phyloP scores from a whole-genome alignment of 2,329 filamentous ascomycete species.

The Mycosphaerella sp. region DNA sequence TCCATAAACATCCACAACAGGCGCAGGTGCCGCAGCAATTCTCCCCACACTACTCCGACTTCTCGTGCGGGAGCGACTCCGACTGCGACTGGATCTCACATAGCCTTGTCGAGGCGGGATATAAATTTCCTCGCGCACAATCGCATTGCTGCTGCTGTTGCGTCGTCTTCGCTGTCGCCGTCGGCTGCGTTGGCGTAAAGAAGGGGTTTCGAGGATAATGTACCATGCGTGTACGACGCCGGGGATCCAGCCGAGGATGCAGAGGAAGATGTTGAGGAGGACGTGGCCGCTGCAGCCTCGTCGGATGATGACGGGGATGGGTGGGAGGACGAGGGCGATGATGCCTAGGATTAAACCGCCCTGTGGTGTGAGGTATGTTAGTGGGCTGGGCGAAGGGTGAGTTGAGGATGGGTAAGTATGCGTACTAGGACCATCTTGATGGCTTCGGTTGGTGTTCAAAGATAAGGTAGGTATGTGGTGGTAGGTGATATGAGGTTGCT shows the following conservation, averaged over 20 bases:
- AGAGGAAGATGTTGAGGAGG: conserved; percentile 78
- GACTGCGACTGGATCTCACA: background rate
- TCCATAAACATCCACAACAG: conserved; percentile 5
- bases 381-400: background rate
- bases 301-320: conserved; percentile 85
- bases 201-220: conserved; percentile 17
- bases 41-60: conserved; percentile 12
- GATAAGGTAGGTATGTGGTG: too few species aligned
- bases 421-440: conserved; percentile 12
- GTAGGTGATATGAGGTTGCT: background rate
- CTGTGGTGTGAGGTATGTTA: conserved; percentile 10
- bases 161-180: background rate
- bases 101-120: conserved; percentile 2
- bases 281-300: conserved; percentile 75
- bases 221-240: conserved; percentile 17
- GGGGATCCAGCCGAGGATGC: conserved; percentile 57
- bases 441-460: background rate
- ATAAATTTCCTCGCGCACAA: conserved; percentile 9
- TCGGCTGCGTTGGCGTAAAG: conserved; percentile 10
- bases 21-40: background rate
- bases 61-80: conserved; percentile 7
- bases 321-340: conserved; percentile 52
- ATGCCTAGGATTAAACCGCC: conserved; percentile 19
- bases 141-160: conserved; percentile 1
- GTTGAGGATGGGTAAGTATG: background rate